Base-by-base conservation (phyloP, 495 filamentous ascomycete genomes). In the Aspergillus ellipticus region DNA sequence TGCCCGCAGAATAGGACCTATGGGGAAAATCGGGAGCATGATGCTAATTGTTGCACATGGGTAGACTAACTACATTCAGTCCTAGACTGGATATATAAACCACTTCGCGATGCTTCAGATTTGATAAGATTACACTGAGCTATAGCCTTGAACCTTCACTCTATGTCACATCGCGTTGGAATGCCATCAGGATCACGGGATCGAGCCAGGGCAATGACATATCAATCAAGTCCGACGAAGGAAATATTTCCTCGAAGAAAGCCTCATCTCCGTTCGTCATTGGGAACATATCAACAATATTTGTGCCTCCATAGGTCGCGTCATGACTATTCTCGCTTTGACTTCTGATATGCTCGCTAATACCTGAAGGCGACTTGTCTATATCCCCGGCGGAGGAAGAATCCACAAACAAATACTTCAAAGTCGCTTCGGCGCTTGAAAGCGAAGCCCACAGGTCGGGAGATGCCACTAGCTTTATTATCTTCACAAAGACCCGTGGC, bases 141-240 rank as follows among this genome's bases (percentile, higher is more conserved):
- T n/a, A n/a, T n/a, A n/a, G n/a, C n/a, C 6, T 17, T 43, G 42
- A 21, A 7, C 17, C 3, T 45, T 9, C 10, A 20, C n/a, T n/a
- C n/a, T 45, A 22, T 2, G 6, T 19, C 9, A 22, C 17, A 5
- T 19, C 9, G 17, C 8, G 20, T 5, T 17, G 17, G 15, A 17
- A 42, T 16, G 42, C 17, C 7, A 20, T 45, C 42, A 20, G 17
- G 11, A 19, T 20, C 11, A 10, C 43, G 13, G 43, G 43, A 26
- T 47, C 43, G 10, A 47, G 21, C 43, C 43, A 47, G 15, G 43
- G 43, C 43, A 47, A 47, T 13, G 43, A 47, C 43, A 47, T 47
- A 13, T 47, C 43, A 11, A 47, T 28, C 7, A 47, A 21, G 9
- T 47, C 43, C n/a, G n/a, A n/a, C 7, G 43, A 47, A 15, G 43